Evolutionary conservation across 257 asterid species (phyloP), one percentile per base, ranked within the genome.

Genomic region (Prunella vulgaris): DNA sequence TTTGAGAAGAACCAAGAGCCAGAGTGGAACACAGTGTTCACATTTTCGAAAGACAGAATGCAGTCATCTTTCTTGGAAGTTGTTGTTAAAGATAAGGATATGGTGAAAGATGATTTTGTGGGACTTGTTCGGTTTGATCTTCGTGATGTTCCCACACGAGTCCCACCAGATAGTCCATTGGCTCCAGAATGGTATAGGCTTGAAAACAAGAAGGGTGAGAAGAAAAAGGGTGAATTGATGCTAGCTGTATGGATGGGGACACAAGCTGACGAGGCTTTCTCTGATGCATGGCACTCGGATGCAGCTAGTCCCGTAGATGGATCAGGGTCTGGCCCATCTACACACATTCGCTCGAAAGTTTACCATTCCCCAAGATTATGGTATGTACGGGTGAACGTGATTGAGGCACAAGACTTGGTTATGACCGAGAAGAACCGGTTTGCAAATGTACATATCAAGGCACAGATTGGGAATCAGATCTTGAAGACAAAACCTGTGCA

Each of bases 211-310:
- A 85, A 84, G 33, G 88, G 95, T 37, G 86, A 86, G 52, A 93
- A 93, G 51, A 76, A 62, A 71, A 79, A 75, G 17, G 94, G 98
- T 8, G 97, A 93, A 59, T 60, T 93, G 63, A 93, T 93, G 98
- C 80, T 93, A 17, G 97, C 96, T 32, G 92, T 93, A 4, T 93
- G 98, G 98, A 74, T 85, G 52, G 98, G 98, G 64, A 90, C 98
- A 30, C 98, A 93, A 74, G 98, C 98, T 14, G 98, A 93, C 33
- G 96, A 90, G 77, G 96, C 98, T n/a, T 93, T 88, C 66, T 80
- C 98, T 0, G 98, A 93, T 53, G 98, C 98, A 38, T 93, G 89
- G 93, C 97, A 85, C 67, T 85, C 96, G 5, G 98, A 93, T 73
- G 88, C 83, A 40, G 85, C 88, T 42, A 28, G 82, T 28, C 73